A percentile compares a stretch with the other conserved stretches of the same genome.
Conservation (phyloP, 106 monocot genomes). For the Acanthochlamys bracteata region DNA sequence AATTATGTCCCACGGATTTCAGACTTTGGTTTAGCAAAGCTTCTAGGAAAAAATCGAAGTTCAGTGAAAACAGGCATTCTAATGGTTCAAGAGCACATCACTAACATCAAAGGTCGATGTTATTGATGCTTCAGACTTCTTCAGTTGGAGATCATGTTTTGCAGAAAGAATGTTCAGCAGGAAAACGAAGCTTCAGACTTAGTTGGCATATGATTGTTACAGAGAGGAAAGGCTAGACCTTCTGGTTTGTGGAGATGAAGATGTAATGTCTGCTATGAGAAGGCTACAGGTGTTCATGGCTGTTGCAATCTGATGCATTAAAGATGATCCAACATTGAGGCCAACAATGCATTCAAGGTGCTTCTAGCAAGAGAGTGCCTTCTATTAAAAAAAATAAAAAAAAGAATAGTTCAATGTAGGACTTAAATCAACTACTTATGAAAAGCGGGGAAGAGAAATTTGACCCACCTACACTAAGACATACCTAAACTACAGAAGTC, state of each 20-base stretch:
- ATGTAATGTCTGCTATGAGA: conserved; percentile 3
- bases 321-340: conserved; percentile 25
- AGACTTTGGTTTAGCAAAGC: conserved; percentile 17
- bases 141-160: conserved; percentile 9
- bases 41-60: conserved; percentile 6
- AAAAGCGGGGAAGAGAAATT: not conserved
- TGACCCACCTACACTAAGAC: not conserved
- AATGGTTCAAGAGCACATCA: conserved; percentile 5
- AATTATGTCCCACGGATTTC: conserved; percentile 2
- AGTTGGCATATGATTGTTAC: conserved; percentile 8
- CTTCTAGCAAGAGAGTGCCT: conserved; percentile 15
- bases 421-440: not conserved
- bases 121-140: not conserved
- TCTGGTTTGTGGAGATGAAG: conserved; percentile 3
- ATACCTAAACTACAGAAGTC: not conserved
- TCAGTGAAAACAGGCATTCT: not conserved
- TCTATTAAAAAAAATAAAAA: not conserved
- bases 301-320: conserved; percentile 34
- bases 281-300: conserved; percentile 18
- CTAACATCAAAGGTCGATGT: conserved; percentile 5
- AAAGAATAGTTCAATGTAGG: not conserved
- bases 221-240: conserved; percentile 4
- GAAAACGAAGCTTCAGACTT: not conserved
- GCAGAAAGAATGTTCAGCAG: not conserved
- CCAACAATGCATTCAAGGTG: conserved; percentile 33